A percentile compares a stretch with the other conserved stretches of the same genome.
phyloP scores from a whole-genome alignment of 257 asterid genomes.

The Scutellaria minor region DNA sequence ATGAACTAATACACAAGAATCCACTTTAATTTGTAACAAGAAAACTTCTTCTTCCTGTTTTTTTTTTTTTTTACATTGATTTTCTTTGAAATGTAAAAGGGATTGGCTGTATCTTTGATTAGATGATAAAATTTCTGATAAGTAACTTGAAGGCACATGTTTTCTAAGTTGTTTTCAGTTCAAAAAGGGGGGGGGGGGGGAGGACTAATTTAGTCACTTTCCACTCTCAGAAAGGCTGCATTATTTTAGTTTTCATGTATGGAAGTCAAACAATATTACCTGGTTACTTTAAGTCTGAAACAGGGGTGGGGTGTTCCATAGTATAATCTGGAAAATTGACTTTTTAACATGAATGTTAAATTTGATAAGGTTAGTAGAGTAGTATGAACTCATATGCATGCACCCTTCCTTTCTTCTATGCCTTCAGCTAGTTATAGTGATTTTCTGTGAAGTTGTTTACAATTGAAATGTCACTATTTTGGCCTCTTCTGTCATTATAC shows the following conservation, averaged over 20 bases:
- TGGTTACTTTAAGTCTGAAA: neutral
- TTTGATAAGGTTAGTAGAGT: conserved; percentile 3
- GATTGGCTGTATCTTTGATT: no score
- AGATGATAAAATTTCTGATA: no score
- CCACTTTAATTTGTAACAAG: no score
- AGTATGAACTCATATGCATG: neutral
- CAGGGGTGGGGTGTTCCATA: neutral
- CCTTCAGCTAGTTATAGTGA: neutral
- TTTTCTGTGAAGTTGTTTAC: conserved; percentile 12
- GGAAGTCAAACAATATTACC: no score
- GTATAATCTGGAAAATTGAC: neutral
- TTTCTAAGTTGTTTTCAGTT: no score
- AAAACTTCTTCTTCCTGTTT: no score
- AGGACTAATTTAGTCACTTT: neutral
- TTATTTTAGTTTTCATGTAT: neutral
- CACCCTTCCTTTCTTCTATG: neutral
- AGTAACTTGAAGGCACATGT: no score
- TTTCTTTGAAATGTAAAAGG: no score
- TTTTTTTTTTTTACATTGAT: no score
- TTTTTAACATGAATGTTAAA: neutral
- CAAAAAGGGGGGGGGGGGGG: no score
- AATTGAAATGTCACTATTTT: conserved; percentile 18
- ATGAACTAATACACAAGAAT: no score
- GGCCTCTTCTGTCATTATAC: conserved; percentile 13
- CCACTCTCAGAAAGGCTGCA: conserved; percentile 19